Percentiles rank a stretch among this genome's conserved stretches.
These are phyloP conservation scores for Baeospora myosura DNA, from an alignment of 1,284 basidiomycete genomes.

Conservation along the genomic window DNA sequence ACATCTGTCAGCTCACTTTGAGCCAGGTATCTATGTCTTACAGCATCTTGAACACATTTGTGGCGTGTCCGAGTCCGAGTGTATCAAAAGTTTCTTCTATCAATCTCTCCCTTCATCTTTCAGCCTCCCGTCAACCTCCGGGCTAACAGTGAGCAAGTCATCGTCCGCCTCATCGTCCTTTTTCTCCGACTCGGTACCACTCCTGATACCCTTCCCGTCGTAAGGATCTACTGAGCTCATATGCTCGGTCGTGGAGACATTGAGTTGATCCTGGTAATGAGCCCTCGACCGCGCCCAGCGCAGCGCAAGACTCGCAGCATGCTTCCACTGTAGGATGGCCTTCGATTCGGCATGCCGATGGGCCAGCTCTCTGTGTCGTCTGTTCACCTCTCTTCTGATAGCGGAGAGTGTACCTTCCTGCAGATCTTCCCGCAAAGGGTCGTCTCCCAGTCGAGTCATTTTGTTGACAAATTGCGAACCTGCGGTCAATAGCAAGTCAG, in stretches of 20 bases:
- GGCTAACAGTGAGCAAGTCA: constrained; percentile 61
- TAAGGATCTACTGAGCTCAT: constrained; percentile 74
- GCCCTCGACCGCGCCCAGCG: constrained; percentile 39
- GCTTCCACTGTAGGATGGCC: constrained; percentile 38
- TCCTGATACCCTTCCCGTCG: constrained; percentile 47
- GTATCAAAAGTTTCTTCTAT: too few relatives aligned
- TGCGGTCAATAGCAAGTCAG: constrained; percentile 18
- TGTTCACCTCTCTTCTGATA: constrained; percentile 35
- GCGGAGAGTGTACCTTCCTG: constrained; percentile 34
- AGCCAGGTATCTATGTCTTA: too few relatives aligned
- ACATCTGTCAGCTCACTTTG: background rate
- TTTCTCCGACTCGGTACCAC: constrained; percentile 22
- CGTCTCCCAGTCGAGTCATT: constrained; percentile 35
- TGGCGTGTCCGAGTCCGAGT: too few relatives aligned
- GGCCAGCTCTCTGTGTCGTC: constrained; percentile 19
- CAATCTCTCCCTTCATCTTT: constrained; percentile 45
- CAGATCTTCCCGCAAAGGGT: constrained; percentile 25
- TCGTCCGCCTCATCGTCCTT: constrained; percentile 28
- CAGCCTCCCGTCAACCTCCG: constrained; percentile 66
- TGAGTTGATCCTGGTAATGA: constrained; percentile 56
- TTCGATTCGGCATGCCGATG: constrained; percentile 17
- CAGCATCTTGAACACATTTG: too few relatives aligned
- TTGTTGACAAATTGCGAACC: constrained; percentile 64
- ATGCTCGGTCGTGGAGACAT: constrained; percentile 59
- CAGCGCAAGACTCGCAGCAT: constrained; percentile 36